A percentile compares a stretch with the other conserved stretches of the same genome.
phyloP scores from a whole-genome alignment of 768 basidiomycete species.

The Suillus paluster region DNA sequence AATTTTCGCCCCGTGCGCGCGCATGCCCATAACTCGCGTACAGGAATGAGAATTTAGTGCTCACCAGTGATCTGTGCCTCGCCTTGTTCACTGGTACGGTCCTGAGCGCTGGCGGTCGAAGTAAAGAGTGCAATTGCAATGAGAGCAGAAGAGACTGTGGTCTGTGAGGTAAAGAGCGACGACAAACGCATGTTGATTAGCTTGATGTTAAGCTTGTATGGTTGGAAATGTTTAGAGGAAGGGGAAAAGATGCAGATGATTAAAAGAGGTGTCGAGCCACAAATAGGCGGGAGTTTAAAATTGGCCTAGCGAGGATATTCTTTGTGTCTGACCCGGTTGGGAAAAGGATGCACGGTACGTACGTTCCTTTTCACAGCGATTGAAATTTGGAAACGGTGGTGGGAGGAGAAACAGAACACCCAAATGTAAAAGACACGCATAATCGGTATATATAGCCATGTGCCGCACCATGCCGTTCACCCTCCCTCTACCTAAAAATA shows the following conservation, averaged over 20 bases:
- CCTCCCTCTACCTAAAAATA: neutral
- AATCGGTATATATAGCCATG: neutral
- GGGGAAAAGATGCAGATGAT: neutral
- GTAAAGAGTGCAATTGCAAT: slow-evolving; percentile 11
- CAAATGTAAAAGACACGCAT: neutral
- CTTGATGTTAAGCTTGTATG: slow-evolving; percentile 6
- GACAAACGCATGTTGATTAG: slow-evolving; percentile 20
- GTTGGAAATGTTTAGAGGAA: neutral
- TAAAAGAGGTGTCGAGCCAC: neutral
- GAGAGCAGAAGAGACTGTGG: slow-evolving; percentile 10
- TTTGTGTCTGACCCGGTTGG: neutral
- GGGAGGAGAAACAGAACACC: neutral
- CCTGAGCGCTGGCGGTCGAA: slow-evolving; percentile 20
- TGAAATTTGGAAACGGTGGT: neutral
- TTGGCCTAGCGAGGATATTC: slow-evolving; percentile 1
- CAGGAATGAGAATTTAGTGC: slow-evolving; percentile 8
- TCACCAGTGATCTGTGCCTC: slow-evolving; percentile 44
- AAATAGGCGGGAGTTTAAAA: slow-evolving; percentile 6
- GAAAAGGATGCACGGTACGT: slow-evolving; percentile 1
- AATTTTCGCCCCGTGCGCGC: too few relatives aligned
- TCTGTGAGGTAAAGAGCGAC: slow-evolving; percentile 22
- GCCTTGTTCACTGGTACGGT: slow-evolving; percentile 38
- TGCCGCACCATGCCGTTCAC: neutral
- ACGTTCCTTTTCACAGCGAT: neutral
- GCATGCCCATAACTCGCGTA: neutral